A percentile compares a stretch with the other conserved stretches of the same genome.
Conservation (phyloP, 805 yeast genomes). For the Maudiozyma serrabonitensis region DNA sequence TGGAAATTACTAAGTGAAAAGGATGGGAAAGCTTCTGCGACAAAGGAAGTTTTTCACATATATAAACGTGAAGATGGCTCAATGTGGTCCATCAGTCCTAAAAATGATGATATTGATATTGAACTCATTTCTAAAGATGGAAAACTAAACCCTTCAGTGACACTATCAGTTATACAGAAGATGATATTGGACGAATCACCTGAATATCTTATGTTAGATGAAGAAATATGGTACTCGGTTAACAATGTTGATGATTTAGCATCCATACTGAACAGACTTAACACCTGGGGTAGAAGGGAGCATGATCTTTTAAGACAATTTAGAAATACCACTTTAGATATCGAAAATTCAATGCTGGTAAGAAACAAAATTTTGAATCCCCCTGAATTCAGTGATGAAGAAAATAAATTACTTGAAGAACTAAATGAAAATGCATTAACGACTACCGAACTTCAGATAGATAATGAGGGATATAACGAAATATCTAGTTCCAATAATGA, state of each 20-base stretch:
- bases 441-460: conserved; percentile 24
- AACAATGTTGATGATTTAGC: conserved; percentile 54
- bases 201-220: conserved; percentile 40
- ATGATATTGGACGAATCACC: conserved; percentile 62
- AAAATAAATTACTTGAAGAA: conserved; percentile 32
- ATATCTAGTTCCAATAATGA: not conserved
- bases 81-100: conserved; percentile 9
- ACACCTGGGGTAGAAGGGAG: conserved; percentile 69
- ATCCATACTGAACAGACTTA: conserved; percentile 52
- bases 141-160: conserved; percentile 7
- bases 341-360: conserved; percentile 40
- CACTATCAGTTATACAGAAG: conserved; percentile 35
- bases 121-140: conserved; percentile 19
- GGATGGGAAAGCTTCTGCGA: conserved; percentile 16
- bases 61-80: conserved; percentile 15
- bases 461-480: conserved; percentile 2
- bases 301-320: conserved; percentile 49
- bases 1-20: conserved; percentile 21
- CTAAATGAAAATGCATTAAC: conserved; percentile 31
- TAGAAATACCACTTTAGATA: conserved; percentile 10
- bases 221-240: conserved; percentile 57
- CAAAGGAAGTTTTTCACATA: conserved; percentile 20
- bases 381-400: conserved; percentile 36
- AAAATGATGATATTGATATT: conserved; percentile 7
- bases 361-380: conserved; percentile 46